Evolutionary conservation across 208 protist genomes (phyloP).

Genomic region (Porcisia hertigi): DNA sequence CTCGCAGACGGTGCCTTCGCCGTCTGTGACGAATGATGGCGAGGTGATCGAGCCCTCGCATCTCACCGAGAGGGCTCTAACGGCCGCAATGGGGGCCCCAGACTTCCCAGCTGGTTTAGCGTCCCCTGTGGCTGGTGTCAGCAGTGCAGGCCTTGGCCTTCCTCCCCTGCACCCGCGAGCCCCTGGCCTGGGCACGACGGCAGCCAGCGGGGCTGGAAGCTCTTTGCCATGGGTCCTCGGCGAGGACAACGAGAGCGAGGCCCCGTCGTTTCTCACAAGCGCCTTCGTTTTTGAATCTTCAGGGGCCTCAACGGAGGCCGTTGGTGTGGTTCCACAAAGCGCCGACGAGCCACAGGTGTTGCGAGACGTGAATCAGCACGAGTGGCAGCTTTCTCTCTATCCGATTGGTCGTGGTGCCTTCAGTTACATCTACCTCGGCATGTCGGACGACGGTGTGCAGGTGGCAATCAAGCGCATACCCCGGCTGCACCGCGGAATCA

Average conservation of each 20-base stretch:
- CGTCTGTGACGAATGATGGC: slow-evolving; percentile 6
- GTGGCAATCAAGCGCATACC: slow-evolving; percentile 85
- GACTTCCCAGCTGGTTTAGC: background rate
- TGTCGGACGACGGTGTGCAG: slow-evolving; percentile 71
- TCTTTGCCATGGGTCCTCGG: slow-evolving; percentile 2
- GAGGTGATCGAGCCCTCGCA: slow-evolving; percentile 23
- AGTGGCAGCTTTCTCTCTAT: slow-evolving; percentile 67
- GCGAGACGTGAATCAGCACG: slow-evolving; percentile 50
- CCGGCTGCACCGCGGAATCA: slow-evolving; percentile 59
- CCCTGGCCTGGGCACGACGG: slow-evolving; percentile 1
- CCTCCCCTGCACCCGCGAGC: slow-evolving; percentile 8
- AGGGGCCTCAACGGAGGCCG: slow-evolving; percentile 15
- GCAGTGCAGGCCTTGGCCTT: slow-evolving; percentile 4
- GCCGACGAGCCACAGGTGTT: slow-evolving; percentile 55
- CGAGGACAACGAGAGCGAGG: slow-evolving; percentile 21
- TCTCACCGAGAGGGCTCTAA: slow-evolving; percentile 26
- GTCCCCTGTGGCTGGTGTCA: background rate
- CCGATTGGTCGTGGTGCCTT: slow-evolving; percentile 74
- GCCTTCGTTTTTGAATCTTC: slow-evolving; percentile 35
- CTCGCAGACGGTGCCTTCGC: slow-evolving; percentile 1
- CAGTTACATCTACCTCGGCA: slow-evolving; percentile 66
- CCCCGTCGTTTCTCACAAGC: slow-evolving; percentile 26
- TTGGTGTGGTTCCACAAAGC: slow-evolving; percentile 21
- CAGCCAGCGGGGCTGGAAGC: slow-evolving; percentile 22
- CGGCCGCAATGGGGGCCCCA: slow-evolving; percentile 22